Evolutionary conservation across 2,329 filamentous ascomycete genomes (phyloP).

Genomic region (Emergomyces africanus): DNA sequence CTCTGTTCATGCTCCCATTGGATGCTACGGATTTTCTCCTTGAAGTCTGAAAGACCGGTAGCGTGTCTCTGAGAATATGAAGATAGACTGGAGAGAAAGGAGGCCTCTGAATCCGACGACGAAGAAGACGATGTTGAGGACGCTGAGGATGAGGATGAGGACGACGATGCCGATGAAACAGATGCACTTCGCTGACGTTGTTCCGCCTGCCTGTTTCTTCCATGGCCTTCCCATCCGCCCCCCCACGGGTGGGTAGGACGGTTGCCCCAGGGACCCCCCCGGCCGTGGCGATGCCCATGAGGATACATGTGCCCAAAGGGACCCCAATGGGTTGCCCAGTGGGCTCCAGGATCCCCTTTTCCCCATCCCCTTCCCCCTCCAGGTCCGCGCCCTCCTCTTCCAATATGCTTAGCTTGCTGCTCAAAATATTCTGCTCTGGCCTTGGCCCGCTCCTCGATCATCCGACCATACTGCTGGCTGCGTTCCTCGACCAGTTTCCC

Average conservation of each 20-base stretch:
- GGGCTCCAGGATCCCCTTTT: not conserved
- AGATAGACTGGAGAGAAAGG: not conserved
- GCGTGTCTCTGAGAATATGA: not conserved
- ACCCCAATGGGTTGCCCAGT: not conserved
- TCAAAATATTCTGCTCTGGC: slow-evolving; percentile 27
- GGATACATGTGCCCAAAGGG: not conserved
- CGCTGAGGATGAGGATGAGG: slow-evolving; percentile 2
- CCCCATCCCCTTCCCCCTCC: not conserved
- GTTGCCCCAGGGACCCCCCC: not conserved
- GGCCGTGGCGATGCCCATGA: not conserved
- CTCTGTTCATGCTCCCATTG: not conserved
- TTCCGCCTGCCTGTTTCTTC: not conserved
- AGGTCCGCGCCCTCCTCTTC: slow-evolving; percentile 11
- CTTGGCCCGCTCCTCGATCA: slow-evolving; percentile 28
- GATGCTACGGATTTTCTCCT: not conserved
- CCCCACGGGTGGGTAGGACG: not conserved
- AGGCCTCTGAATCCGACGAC: slow-evolving; percentile 4
- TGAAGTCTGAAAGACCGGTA: not conserved
- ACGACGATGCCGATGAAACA: slow-evolving; percentile 8
- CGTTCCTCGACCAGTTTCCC: slow-evolving; percentile 23
- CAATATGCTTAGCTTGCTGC: slow-evolving; percentile 22
- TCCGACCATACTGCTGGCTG: slow-evolving; percentile 24
- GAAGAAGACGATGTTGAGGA: slow-evolving; percentile 6
- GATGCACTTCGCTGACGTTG: slow-evolving; percentile 3
- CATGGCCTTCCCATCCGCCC: not conserved